phyloP scores from a whole-genome alignment of 176 grass and related monocot species.

The Coix lacrymajobi region DNA sequence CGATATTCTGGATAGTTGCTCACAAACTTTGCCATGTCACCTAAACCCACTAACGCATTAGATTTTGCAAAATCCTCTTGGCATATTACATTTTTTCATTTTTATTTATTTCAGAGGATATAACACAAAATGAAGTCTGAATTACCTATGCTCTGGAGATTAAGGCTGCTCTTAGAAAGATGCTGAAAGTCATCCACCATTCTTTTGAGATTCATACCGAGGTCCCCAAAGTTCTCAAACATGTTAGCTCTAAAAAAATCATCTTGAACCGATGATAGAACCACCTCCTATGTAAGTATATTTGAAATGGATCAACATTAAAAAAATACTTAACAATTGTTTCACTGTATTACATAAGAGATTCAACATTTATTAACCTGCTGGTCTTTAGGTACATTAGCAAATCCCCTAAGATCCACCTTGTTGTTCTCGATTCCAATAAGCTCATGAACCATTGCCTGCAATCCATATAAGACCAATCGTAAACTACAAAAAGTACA shows the following conservation, averaged over 20 bases:
- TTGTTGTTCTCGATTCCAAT: constrained; percentile 94
- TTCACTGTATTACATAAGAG: constrained; percentile 7
- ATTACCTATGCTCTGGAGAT: constrained; percentile 90
- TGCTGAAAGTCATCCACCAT: constrained; percentile 99
- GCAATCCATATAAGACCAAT: constrained; percentile 13
- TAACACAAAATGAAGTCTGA: constrained; percentile 8
- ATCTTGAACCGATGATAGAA: constrained; percentile 92
- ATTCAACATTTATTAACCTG: constrained; percentile 50
- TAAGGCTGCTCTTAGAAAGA: constrained; percentile 95
- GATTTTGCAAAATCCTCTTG: background rate
- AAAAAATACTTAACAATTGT: constrained; percentile 1
- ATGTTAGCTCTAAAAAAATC: constrained; percentile 85
- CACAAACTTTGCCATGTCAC: constrained; percentile 94
- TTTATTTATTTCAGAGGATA: constrained; percentile 21
- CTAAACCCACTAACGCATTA: constrained; percentile 35
- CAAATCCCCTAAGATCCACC: constrained; percentile 68
- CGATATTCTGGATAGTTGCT: constrained; percentile 93
- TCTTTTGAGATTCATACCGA: constrained; percentile 99
- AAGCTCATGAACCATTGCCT: constrained; percentile 97
- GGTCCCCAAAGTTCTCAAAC: constrained; percentile 96
- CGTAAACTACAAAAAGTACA: background rate
- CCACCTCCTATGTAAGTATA: constrained; percentile 73
- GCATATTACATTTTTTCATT: background rate
- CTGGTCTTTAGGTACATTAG: constrained; percentile 89
- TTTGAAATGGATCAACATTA: constrained; percentile 30